phyloP scores from a whole-genome alignment of 2,329 filamentous ascomycete genomes.

The Fusarium sp. region DNA sequence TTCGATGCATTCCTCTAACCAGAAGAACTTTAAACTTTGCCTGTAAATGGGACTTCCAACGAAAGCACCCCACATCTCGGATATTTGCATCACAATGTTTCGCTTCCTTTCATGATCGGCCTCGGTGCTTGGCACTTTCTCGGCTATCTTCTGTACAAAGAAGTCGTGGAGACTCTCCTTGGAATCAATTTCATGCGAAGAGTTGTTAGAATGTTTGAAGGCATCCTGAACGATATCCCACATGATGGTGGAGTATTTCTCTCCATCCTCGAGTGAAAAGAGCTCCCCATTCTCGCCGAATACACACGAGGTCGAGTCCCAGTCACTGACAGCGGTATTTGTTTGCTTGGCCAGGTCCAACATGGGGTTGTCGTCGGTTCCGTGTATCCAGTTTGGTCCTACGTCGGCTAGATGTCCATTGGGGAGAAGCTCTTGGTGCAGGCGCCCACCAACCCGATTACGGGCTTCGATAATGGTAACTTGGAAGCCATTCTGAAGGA shows the following conservation, averaged over 20 bases:
- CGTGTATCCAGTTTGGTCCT: conserved; percentile 86
- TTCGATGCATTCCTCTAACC: conserved; percentile 82
- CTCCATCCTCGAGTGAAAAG: conserved; percentile 59
- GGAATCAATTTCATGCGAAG: conserved; percentile 59
- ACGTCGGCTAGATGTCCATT: conserved; percentile 65
- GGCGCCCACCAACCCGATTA: conserved; percentile 72
- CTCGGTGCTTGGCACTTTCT: conserved; percentile 60
- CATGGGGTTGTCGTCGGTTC: conserved; percentile 76
- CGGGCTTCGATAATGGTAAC: conserved; percentile 78
- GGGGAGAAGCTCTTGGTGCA: conserved; percentile 62
- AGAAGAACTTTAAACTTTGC: conserved; percentile 81
- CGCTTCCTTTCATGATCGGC: conserved; percentile 55
- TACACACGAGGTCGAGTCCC: conserved; percentile 65
- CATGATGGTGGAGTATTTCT: conserved; percentile 63
- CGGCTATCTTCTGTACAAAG: conserved; percentile 58
- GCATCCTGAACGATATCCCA: conserved; percentile 77
- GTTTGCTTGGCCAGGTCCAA: conserved; percentile 73
- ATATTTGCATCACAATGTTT: conserved; percentile 61
- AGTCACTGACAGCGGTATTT: conserved; percentile 59
- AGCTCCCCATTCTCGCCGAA: conserved; percentile 67
- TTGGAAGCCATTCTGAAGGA: conserved; percentile 71
- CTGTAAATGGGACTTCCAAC: conserved; percentile 71
- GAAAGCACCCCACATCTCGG: conserved; percentile 77
- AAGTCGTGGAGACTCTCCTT: conserved; percentile 65
- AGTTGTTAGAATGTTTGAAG: conserved; percentile 72